phyloP scores from a whole-genome alignment of 495 filamentous ascomycete species.

The Tuber microsphaerosporum region DNA sequence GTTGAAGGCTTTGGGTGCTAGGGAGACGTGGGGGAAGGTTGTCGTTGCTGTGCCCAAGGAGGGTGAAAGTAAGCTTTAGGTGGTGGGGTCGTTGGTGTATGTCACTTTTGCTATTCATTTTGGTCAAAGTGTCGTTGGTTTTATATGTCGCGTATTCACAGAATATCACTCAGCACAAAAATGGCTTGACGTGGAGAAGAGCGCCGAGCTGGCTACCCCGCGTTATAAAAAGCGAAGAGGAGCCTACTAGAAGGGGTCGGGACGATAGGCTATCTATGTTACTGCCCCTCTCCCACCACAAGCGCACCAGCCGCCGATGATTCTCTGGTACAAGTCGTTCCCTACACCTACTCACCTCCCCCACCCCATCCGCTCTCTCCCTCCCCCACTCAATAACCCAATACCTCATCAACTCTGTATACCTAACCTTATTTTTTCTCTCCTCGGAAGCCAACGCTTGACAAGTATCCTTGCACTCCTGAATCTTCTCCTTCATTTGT shows the following conservation, averaged over 20 bases:
- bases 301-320: background rate
- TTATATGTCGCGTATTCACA: background rate
- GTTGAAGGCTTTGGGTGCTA: conserved; percentile 63
- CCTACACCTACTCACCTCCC: background rate
- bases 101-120: background rate
- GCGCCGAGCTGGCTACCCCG: background rate
- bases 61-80: conserved; percentile 44
- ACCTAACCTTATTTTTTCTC: background rate
- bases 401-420: background rate
- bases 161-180: background rate
- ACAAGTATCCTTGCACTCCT: background rate
- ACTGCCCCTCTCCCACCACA: background rate
- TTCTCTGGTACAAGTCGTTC: background rate
- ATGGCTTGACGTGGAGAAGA: background rate
- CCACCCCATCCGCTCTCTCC: no score
- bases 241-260: background rate
- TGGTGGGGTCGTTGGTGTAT: conserved; percentile 4
- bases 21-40: conserved; percentile 94
- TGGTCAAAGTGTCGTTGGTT: no score
- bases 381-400: background rate
- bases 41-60: conserved; percentile 79
- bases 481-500: background rate
- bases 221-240: background rate
- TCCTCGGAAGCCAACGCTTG: background rate
- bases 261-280: background rate